These are phyloP conservation scores for Sporisorium sorghi DNA, from an alignment of 1,284 basidiomycete genomes.

Conservation along the genomic window DNA sequence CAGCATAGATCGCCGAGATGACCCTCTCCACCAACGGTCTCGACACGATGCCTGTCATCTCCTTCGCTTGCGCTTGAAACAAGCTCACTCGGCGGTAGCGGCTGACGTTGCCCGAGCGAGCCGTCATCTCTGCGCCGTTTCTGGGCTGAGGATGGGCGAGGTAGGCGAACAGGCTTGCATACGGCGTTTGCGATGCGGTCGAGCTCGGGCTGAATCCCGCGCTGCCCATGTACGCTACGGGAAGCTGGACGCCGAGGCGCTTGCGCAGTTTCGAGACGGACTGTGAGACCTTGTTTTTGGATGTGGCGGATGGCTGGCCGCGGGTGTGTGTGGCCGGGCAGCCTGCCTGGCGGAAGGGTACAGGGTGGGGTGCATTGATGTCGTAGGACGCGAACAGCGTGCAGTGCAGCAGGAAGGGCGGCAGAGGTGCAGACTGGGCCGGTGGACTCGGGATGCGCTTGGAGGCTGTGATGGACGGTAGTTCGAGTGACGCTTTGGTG, in stretches of 20 bases:
- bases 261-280: conserved; percentile 28
- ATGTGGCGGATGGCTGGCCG: conserved; percentile 16
- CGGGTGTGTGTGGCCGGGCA: conserved; percentile 35
- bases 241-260: conserved; percentile 43
- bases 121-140: conserved; percentile 32
- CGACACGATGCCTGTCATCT: conserved; percentile 44
- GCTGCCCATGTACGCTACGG: conserved; percentile 29
- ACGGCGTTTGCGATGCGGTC: not conserved
- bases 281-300: conserved; percentile 23
- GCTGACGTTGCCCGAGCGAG: conserved; percentile 21
- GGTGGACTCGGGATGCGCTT: conserved; percentile 18
- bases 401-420: conserved; percentile 40
- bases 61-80: conserved; percentile 34
- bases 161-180: conserved; percentile 12
- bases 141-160: conserved; percentile 27
- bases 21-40: conserved; percentile 41
- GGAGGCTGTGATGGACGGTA: conserved; percentile 21
- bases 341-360: conserved; percentile 27
- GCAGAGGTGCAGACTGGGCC: conserved; percentile 16
- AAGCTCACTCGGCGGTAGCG: conserved; percentile 28
- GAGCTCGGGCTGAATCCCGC: conserved; percentile 14
- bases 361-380: conserved; percentile 13
- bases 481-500: conserved; percentile 22
- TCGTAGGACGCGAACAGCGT: conserved; percentile 48
- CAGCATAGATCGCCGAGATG: conserved; percentile 26